These are phyloP conservation scores for Leccinum rimulosum DNA, from an alignment of 768 basidiomycete genomes.

Conservation along the genomic window DNA sequence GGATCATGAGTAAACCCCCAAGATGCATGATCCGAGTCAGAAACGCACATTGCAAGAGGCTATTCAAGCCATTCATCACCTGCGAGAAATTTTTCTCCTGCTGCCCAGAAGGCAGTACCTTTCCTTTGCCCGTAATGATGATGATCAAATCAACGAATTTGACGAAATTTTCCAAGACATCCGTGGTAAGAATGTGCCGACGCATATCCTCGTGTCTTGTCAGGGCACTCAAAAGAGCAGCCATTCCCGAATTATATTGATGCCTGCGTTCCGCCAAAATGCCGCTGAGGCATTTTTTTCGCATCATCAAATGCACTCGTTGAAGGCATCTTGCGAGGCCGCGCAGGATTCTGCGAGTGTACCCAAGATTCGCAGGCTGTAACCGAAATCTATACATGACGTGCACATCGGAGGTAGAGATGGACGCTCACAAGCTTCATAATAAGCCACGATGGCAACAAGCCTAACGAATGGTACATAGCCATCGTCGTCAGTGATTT, in stretches of 20 bases:
- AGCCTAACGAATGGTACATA: conserved; percentile 17
- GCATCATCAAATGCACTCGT: conserved; percentile 10
- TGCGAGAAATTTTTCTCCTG: conserved; percentile 9
- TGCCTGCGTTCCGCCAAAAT: conserved; percentile 15
- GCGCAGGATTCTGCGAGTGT: neutral
- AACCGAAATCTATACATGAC: neutral
- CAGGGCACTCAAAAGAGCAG: conserved; percentile 25
- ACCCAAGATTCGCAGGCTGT: conserved; percentile 9
- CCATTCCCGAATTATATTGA: conserved; percentile 17
- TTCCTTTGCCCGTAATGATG: neutral
- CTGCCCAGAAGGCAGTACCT: neutral
- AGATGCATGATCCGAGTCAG: neutral
- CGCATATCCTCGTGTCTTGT: conserved; percentile 16
- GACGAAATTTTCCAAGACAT: conserved; percentile 14
- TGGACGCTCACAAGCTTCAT: conserved; percentile 16
- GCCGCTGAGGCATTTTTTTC: conserved; percentile 6
- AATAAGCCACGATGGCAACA: conserved; percentile 23
- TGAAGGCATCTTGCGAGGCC: neutral
- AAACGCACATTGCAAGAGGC: conserved; percentile 13
- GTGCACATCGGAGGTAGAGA: neutral
- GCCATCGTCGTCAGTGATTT: conserved; percentile 3
- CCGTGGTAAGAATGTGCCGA: conserved; percentile 12
- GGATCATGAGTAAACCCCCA: neutral
- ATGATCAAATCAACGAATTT: conserved; percentile 13
- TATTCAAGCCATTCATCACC: conserved; percentile 21